Percentiles rank a stretch among this genome's conserved stretches.
These are phyloP conservation scores for Fragaria ananassa DNA, from an alignment of 306 rosid species.

Conservation along the genomic window DNA sequence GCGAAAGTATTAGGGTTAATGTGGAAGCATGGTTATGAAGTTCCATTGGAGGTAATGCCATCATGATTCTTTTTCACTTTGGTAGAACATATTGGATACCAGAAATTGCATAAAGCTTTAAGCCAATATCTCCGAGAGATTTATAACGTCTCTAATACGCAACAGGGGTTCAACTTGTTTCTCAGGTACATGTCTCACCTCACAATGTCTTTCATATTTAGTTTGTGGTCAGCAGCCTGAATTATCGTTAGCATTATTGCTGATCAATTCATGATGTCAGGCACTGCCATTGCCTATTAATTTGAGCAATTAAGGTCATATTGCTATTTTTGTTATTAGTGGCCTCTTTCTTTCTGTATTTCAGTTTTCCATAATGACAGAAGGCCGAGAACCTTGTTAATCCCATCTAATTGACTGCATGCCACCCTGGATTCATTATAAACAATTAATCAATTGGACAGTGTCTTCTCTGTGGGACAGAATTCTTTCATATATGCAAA, in stretches of 20 bases:
- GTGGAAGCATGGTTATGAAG: slow-evolving; percentile 68
- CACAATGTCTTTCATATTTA: neutral
- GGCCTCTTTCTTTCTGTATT: neutral
- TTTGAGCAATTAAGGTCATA: neutral
- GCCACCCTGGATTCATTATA: neutral
- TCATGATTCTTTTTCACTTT: slow-evolving; percentile 28
- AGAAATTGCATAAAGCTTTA: slow-evolving; percentile 17
- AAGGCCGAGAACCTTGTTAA: neutral
- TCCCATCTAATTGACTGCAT: neutral
- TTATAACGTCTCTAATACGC: neutral
- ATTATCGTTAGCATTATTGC: neutral
- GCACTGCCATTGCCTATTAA: neutral
- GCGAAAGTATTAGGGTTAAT: slow-evolving; percentile 54
- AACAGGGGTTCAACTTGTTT: slow-evolving; percentile 15
- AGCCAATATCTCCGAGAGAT: slow-evolving; percentile 11
- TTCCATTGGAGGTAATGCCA: slow-evolving; percentile 45
- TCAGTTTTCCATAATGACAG: neutral
- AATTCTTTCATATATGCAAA: neutral
- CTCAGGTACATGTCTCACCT: slow-evolving; percentile 33
- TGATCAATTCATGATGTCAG: neutral
- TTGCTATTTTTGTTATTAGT: neutral
- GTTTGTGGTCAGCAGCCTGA: neutral
- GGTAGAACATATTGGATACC: slow-evolving; percentile 21
- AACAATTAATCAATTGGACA: neutral
- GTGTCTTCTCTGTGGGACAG: neutral